Conservation (phyloP, 1,284 basidiomycete genomes). For the Cryptococcus sp. region DNA sequence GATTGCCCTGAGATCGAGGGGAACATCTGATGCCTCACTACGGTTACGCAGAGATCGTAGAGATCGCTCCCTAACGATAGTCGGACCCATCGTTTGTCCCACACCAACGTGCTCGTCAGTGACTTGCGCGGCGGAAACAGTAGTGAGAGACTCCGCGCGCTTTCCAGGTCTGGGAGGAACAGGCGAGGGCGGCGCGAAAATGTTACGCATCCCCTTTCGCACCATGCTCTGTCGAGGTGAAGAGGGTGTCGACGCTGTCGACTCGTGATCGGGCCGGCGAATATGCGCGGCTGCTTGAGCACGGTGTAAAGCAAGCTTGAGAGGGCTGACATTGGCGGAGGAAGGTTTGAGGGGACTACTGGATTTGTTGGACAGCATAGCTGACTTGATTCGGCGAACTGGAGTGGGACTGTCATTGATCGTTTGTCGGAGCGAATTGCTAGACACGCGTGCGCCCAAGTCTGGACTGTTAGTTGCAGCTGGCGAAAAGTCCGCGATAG, state of each 20-base stretch:
- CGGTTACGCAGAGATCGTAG: conserved; percentile 7
- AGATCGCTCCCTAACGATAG: conserved; percentile 3
- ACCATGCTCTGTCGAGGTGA: conserved; percentile 33
- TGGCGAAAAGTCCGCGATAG: conserved; percentile 31
- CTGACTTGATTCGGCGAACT: conserved; percentile 28
- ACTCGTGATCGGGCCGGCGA: not conserved
- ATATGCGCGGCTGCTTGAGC: not conserved
- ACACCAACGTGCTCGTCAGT: conserved; percentile 17
- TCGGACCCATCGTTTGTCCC: conserved; percentile 17
- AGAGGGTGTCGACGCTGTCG: not conserved
- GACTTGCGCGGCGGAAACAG: conserved; percentile 9
- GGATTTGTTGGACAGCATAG: conserved; percentile 24
- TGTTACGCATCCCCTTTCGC: conserved; percentile 39
- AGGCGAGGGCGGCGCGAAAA: conserved; percentile 43
- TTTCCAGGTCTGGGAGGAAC: conserved; percentile 9
- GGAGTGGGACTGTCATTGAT: conserved; percentile 35
- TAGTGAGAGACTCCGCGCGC: not conserved
- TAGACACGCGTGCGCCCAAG: conserved; percentile 20
- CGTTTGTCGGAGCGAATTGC: conserved; percentile 22
- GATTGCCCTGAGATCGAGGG: conserved; percentile 27
- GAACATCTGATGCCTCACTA: conserved; percentile 22
- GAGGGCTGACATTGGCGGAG: conserved; percentile 25
- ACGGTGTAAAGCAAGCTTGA: conserved; percentile 35
- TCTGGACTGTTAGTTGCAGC: conserved; percentile 15
- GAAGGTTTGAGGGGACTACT: conserved; percentile 26